phyloP scores from a whole-genome alignment of 2,329 filamentous ascomycete genomes.

The Talaromyces sp. region DNA sequence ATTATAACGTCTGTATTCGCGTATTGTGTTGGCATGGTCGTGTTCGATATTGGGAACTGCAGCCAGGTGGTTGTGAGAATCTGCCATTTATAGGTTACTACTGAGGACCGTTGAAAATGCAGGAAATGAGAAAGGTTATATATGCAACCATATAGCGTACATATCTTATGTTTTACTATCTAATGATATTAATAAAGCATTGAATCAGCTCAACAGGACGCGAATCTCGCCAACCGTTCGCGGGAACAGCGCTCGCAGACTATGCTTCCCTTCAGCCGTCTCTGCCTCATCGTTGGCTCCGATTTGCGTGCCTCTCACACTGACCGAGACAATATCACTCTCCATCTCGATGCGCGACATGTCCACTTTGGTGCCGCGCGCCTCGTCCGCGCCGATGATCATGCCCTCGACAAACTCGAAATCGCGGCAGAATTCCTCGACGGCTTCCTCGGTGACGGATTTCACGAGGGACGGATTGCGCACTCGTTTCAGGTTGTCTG shows the following conservation, averaged over 20 bases:
- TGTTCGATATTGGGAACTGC: no score
- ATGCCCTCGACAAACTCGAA: constrained; percentile 67
- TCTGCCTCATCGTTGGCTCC: constrained; percentile 23
- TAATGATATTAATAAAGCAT: not conserved
- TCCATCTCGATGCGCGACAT: constrained; percentile 24
- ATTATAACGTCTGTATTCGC: no score
- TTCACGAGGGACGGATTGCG: constrained; percentile 67
- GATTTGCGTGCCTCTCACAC: constrained; percentile 15
- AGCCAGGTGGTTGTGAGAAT: no score
- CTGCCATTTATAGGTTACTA: no score
- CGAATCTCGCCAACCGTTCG: constrained; percentile 59
- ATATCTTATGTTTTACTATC: not conserved
- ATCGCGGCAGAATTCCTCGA: constrained; percentile 75
- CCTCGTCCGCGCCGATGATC: constrained; percentile 55
- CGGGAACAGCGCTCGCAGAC: constrained; percentile 55
- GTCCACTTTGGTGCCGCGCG: constrained; percentile 27
- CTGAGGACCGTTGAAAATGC: no score
- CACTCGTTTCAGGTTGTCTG: constrained; percentile 70
- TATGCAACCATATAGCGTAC: not conserved
- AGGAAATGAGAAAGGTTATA: no score
- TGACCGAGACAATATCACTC: constrained; percentile 16
- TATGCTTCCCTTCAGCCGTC: constrained; percentile 29
- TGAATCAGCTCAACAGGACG: constrained; percentile 52
- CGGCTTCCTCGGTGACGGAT: constrained; percentile 74
- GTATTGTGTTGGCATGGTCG: no score